Evolutionary conservation across 2,329 filamentous ascomycete genomes (phyloP), one percentile per base, ranked within the genome.

Genomic region (Talaromyces marneffei): DNA sequence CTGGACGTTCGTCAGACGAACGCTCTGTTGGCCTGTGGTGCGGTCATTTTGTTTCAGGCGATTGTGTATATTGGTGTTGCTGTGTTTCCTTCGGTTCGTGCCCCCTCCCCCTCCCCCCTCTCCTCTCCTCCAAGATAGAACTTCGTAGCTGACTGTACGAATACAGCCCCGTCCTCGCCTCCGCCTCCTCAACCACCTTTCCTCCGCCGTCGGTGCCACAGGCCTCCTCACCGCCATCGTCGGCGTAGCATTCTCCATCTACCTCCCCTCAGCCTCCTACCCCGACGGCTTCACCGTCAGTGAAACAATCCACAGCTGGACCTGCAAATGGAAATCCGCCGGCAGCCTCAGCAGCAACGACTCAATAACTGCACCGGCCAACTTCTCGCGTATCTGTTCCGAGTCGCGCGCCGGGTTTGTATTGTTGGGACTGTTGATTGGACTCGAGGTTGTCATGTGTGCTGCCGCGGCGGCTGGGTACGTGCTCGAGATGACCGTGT

Each of bases 221-320:
- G 75, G 76, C 2, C 70, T 78, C 12, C 64, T 76, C 59, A 70
- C 74, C 2, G 66, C 77, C 1, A 63, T 76, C 1, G 63, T 70
- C 5, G 66, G 71, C 10, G 63, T 77, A 2, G 40, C 70, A 1
- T 74, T 76, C 57, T 68, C 68, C 20, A 70, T 75, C 40, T 71
- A 75, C 65, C 70, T 63, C 5, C 72, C 71, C 1, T 66, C 64
- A 23, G 69, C 71, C n/a, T 66, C 62, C 4, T 70, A 68, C 35
- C 72, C 68, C 5, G 65, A 31, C 8, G 70, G 70, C 25, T 75
- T 74, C 58, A 68, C 62, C 37, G 27, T 63, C 0, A 70, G 70
- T 35, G 74, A 77, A 62, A 76, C 75, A 6, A 67, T 77, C n/a
- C 68, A 73, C 18, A 73, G 71, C 40, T 77, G 75, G 75, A 75